Conservation (phyloP, 2,329 filamentous ascomycete genomes). For the Teratosphaeria viscida region DNA sequence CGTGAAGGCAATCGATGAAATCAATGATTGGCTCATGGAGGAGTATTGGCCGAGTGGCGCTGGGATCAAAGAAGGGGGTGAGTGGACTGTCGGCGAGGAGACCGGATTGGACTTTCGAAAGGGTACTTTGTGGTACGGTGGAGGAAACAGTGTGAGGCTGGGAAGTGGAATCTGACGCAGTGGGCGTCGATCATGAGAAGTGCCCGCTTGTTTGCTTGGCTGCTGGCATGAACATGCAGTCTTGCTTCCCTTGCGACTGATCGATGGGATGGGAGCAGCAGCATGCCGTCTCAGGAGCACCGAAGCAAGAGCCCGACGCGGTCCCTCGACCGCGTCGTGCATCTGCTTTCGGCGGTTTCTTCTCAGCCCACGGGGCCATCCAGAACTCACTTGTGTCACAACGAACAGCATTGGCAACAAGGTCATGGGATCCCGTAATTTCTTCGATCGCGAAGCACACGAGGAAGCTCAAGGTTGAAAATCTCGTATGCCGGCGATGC, state of each 20-base stretch:
- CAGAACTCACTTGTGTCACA: neutral
- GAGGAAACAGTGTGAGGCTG: constrained; percentile 56
- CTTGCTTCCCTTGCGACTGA: too few species aligned
- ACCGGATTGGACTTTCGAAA: constrained; percentile 65
- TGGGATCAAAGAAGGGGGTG: constrained; percentile 43
- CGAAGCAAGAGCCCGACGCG: neutral
- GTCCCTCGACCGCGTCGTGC: too few species aligned
- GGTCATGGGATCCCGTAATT: neutral
- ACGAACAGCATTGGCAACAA: neutral
- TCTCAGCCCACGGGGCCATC: neutral
- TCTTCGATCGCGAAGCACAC: neutral
- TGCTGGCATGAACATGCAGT: neutral
- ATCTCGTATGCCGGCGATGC: neutral
- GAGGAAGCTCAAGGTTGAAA: neutral
- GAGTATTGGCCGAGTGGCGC: constrained; percentile 55
- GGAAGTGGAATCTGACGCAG: constrained; percentile 38
- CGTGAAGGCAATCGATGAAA: constrained; percentile 58
- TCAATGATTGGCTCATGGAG: constrained; percentile 64
- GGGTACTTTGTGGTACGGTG: constrained; percentile 73
- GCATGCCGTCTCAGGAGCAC: neutral
- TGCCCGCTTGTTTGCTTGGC: neutral
- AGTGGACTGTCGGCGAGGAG: constrained; percentile 84
- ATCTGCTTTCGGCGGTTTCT: neutral
- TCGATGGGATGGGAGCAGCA: neutral
- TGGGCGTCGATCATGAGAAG: too few species aligned